phyloP scores from a whole-genome alignment of 148 eudicot genomes.

The Selenicereus undatus region DNA sequence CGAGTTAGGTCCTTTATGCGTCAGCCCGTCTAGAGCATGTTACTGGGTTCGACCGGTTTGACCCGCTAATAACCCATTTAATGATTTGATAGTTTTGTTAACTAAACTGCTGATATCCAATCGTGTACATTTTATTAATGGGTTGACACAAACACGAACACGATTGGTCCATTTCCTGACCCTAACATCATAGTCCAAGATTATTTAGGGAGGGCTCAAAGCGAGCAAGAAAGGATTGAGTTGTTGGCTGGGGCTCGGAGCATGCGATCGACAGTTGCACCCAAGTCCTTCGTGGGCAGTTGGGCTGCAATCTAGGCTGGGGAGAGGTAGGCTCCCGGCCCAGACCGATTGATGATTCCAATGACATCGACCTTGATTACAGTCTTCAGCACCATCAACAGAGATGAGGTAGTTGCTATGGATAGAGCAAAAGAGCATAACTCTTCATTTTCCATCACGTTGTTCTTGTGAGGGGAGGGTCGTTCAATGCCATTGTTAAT shows the following conservation, averaged over 20 bases:
- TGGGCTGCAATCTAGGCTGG: slow-evolving; percentile 42
- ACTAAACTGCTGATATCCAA: too few species aligned
- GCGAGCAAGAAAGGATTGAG: slow-evolving; percentile 41
- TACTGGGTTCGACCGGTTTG: too few species aligned
- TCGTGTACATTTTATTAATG: too few species aligned
- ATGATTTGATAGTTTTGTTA: too few species aligned
- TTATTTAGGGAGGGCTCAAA: slow-evolving; percentile 3
- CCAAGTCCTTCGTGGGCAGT: slow-evolving; percentile 24
- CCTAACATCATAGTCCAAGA: too few species aligned
- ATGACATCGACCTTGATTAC: not conserved
- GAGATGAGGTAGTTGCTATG: not conserved
- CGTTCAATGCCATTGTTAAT: too few species aligned
- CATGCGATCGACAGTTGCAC: slow-evolving; percentile 39
- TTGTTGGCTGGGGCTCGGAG: slow-evolving; percentile 45
- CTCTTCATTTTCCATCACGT: not conserved
- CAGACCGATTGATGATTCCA: slow-evolving; percentile 9
- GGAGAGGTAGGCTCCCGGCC: slow-evolving; percentile 38
- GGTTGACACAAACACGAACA: too few species aligned
- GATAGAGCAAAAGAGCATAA: not conserved
- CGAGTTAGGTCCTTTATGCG: too few species aligned
- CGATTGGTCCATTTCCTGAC: too few species aligned
- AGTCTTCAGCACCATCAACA: not conserved
- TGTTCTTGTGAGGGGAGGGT: too few species aligned
- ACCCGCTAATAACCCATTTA: too few species aligned
- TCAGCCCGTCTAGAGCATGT: too few species aligned